Evolutionary conservation across 75 land plant genomes (phyloP).

Genomic region (Picea glauca): DNA sequence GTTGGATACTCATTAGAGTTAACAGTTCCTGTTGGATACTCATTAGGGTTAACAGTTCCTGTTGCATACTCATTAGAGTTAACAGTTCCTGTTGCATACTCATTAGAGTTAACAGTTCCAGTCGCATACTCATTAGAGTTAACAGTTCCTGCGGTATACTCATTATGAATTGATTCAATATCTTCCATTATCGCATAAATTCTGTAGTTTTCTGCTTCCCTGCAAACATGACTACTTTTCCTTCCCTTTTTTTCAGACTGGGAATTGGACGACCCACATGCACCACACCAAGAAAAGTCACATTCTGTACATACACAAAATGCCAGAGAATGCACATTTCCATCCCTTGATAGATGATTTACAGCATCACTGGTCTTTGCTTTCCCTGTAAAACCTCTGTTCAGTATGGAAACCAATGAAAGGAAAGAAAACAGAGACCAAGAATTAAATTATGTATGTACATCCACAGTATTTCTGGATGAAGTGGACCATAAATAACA

Average conservation of each 20-base stretch:
- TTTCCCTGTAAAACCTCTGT: not conserved
- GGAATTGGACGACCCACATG: conserved; percentile 1
- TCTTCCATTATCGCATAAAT: not conserved
- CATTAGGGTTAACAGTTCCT: too few species aligned
- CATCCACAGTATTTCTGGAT: not conserved
- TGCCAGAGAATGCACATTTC: not conserved
- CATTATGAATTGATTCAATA: not conserved
- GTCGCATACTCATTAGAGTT: too few species aligned
- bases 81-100: too few species aligned
- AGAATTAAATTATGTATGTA: not conserved
- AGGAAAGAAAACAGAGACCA: not conserved
- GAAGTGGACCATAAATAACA: not conserved
- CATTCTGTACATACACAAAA: conserved; percentile 1
- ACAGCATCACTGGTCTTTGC: not conserved
- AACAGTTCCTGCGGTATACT: too few species aligned
- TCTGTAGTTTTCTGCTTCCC: conserved; percentile 2
- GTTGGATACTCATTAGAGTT: too few species aligned
- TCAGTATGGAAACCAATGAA: not conserved
- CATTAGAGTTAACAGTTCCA: too few species aligned
- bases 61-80: too few species aligned
- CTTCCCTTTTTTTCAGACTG: not conserved
- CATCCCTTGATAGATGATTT: not conserved
- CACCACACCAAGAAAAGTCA: conserved; percentile 7
- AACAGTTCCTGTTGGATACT: too few species aligned
- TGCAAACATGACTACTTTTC: not conserved